Evolutionary conservation across 306 rosid species (phyloP), one percentile per base, ranked within the genome.

Genomic region (Ormosia emarginata): DNA sequence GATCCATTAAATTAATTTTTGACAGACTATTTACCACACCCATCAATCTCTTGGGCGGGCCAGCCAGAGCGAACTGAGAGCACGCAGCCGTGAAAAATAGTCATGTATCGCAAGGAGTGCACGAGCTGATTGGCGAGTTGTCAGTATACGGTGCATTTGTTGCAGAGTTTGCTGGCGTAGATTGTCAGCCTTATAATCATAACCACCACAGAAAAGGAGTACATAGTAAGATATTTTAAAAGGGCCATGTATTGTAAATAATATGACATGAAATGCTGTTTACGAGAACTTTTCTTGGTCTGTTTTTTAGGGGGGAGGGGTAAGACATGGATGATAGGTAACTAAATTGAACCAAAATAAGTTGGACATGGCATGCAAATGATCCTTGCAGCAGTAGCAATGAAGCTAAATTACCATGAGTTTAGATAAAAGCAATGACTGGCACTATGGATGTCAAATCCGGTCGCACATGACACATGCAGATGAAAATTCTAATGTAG

Each of bases 31-130:
- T 77, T 63, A 80, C 74, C 44, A 8, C 73, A 3, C 56, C 82
- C 84, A 17, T 87, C 83, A 93, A 71, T 94, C 97, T 89, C 92
- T 89, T 0, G 99, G 99, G 12, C 99, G 99, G 40, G 99, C 98
- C 46, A 91, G 90, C 99, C 99, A 95, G 58, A 95, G 97, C 3
- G 99, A 92, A 81, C 99, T 95, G 11, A 95, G 99, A 81, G 98
- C 98, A 0, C 98, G 99, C 14, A 95, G 87, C 30, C 99, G 84
- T 0, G 97, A 88, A 86, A 92, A 92, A 71, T 95, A 95, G 68
- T 95, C 99, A 8, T 89, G 91, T 79, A 95, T 91, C 1, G 98
- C 99, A 12, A 95, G 94, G 65, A 95, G 94, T 1, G 98, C 99
- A 3, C 98, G 99, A 71, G 99, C 98, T 2, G 99, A 93, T 80